Conservation (phyloP, 257 asterid genomes). For the Schizonepeta tenuifolia region DNA sequence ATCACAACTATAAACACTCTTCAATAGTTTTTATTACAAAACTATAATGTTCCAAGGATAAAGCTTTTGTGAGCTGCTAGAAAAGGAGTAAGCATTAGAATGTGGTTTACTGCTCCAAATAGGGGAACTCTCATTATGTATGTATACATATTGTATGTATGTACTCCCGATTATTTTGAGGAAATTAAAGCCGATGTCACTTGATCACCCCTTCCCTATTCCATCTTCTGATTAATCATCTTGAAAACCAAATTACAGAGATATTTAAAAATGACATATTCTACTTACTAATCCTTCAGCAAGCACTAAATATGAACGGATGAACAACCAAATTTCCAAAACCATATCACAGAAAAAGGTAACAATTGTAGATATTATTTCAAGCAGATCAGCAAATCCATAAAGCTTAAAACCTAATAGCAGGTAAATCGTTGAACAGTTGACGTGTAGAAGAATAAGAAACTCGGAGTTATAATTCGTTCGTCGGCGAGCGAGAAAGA, state of each 20-base stretch:
- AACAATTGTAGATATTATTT: too few species aligned
- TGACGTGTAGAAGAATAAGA: too few species aligned
- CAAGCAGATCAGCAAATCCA: slow-evolving; percentile 19
- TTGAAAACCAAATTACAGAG: too few species aligned
- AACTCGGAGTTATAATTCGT: too few species aligned
- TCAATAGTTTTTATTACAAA: not conserved
- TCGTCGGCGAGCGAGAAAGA: too few species aligned
- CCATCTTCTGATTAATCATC: too few species aligned
- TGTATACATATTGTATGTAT: too few species aligned
- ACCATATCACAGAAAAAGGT: not conserved
- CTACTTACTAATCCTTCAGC: too few species aligned
- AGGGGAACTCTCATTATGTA: not conserved
- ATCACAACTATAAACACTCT: not conserved
- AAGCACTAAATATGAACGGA: too few species aligned
- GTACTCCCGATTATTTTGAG: not conserved
- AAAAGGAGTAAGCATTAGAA: not conserved
- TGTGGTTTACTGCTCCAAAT: not conserved
- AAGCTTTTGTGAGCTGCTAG: not conserved
- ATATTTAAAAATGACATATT: too few species aligned
- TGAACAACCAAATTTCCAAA: too few species aligned
- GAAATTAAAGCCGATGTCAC: not conserved
- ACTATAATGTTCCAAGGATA: not conserved
- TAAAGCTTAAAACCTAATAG: slow-evolving; percentile 3
- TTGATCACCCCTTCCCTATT: not conserved
- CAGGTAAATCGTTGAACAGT: too few species aligned